Percentiles rank a stretch among this genome's conserved stretches.
Conservation (phyloP, 371 early-diverging fungal genomes). For the Saksenaea oblongispora region DNA sequence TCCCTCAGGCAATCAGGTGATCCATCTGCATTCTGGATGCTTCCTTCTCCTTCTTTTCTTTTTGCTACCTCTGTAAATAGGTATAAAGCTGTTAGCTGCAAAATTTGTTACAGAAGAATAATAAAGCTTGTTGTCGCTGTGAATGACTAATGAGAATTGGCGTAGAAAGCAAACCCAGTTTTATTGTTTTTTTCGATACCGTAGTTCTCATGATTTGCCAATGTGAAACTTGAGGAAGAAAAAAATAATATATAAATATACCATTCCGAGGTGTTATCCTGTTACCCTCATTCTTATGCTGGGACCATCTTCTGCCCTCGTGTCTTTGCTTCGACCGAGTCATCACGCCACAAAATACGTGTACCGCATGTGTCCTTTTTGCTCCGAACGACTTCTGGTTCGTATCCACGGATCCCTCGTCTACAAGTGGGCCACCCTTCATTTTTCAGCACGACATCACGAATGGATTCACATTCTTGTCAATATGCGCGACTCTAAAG, state of each 20-base stretch:
- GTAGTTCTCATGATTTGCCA: background rate
- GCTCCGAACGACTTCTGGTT: slow-evolving; percentile 9
- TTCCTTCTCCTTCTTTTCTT: no score
- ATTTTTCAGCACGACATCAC: slow-evolving; percentile 13
- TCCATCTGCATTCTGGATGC: no score
- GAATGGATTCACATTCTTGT: slow-evolving; percentile 14
- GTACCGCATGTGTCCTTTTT: slow-evolving; percentile 11
- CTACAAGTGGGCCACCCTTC: slow-evolving; percentile 11
- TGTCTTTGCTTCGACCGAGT: slow-evolving; percentile 3
- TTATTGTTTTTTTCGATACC: background rate
- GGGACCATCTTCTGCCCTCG: background rate
- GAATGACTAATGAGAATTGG: background rate
- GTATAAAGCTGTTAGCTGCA: no score
- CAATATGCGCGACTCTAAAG: slow-evolving; percentile 9
- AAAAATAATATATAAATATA: background rate
- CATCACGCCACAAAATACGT: slow-evolving; percentile 8
- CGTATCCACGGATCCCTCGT: slow-evolving; percentile 11
- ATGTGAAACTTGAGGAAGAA: background rate
- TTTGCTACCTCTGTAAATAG: no score
- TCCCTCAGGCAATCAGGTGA: no score
- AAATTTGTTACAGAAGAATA: no score
- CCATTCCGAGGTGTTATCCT: background rate
- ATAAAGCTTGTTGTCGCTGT: background rate
- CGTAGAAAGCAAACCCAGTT: background rate
- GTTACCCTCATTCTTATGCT: background rate